Base-by-base conservation (phyloP, 805 yeast species). In the Brettanomyces naardenensis region DNA sequence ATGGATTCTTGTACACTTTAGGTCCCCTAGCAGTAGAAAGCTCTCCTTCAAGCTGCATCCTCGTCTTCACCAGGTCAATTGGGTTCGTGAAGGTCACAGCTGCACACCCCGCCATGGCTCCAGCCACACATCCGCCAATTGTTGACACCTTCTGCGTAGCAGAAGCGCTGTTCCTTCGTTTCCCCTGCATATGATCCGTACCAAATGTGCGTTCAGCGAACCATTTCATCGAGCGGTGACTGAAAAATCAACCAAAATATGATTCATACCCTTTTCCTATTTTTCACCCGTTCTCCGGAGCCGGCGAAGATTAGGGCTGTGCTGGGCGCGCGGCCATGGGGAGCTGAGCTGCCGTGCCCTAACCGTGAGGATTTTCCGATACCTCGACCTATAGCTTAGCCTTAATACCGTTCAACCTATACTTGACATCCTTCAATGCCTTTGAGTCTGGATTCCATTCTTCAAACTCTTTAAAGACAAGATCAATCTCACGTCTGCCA, bases 81-180 rank as follows among this genome's bases (percentile, higher is more conserved):
- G 98, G 98, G 57, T 92, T 92, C 4, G 97, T 89, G 56, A 90
- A 80, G 0, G 97, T 90, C 32, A 92, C 98, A 0, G 98, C 97
- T 38, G 95, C 92, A 66, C 97, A 89, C 3, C 97, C 97, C 3
- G 98, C 98, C 13, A 83, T 41, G 6, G 92, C 95, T 39, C 96
- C 97, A 4, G 96, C 95, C 4, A 79, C 52, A 51, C 89, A 87
- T 2, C 95, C 94, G 17, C 94, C 94, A 10, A 68, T 46, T 3
- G 85, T 76, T 28, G 80, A 69, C 17, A 81, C 70, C 46, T 71
- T 65, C 46, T 75, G 79, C n/a, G 79, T 69, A 28, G 18, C 18
- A 28, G 31, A 23, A 9, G 11, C 26, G 11, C 10, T 23, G 26
- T 25, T 25, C 13, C 13, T 25, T 25, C 13, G 10, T 25, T 25